Conservation (phyloP, 2,329 filamentous ascomycete species). For the Botrytis medusae region DNA sequence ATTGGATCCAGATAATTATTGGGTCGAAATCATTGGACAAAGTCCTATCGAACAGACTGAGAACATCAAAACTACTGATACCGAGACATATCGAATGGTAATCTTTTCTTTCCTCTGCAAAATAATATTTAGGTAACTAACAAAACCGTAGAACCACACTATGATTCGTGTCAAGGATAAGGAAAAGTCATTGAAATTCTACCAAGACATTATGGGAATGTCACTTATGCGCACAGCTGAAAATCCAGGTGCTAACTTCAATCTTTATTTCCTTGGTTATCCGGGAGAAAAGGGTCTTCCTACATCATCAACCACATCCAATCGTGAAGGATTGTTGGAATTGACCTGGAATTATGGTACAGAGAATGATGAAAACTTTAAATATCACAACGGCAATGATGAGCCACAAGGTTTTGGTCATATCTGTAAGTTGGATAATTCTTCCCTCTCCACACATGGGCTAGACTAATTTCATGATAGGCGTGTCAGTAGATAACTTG, state of each 20-base stretch:
- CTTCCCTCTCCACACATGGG: not conserved
- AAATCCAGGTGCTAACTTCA: slow-evolving; percentile 71
- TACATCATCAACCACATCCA: slow-evolving; percentile 53
- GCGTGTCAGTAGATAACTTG: slow-evolving; percentile 82
- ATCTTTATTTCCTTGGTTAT: slow-evolving; percentile 91
- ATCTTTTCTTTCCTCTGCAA: slow-evolving; percentile 16
- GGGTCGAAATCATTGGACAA: slow-evolving; percentile 78
- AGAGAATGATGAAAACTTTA: slow-evolving; percentile 80
- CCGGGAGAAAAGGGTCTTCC: slow-evolving; percentile 55
- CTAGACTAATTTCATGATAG: slow-evolving; percentile 43
- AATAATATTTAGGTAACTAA: not conserved
- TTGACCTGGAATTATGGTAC: slow-evolving; percentile 83
- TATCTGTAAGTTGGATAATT: slow-evolving; percentile 63
- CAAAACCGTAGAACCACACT: slow-evolving; percentile 66
- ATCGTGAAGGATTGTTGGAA: slow-evolving; percentile 82
- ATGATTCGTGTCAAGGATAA: slow-evolving; percentile 92
- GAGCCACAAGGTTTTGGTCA: slow-evolving; percentile 94
- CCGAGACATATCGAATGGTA: slow-evolving; percentile 71
- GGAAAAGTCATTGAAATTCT: slow-evolving; percentile 73
- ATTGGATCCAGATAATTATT: slow-evolving; percentile 84
- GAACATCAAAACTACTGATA: slow-evolving; percentile 68
- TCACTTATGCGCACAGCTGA: slow-evolving; percentile 71
- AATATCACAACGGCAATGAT: slow-evolving; percentile 90
- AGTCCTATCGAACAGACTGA: slow-evolving; percentile 72
- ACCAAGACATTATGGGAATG: slow-evolving; percentile 90